Conservation (phyloP, 257 asterid genomes). For the Jaltomata sinuosa region DNA sequence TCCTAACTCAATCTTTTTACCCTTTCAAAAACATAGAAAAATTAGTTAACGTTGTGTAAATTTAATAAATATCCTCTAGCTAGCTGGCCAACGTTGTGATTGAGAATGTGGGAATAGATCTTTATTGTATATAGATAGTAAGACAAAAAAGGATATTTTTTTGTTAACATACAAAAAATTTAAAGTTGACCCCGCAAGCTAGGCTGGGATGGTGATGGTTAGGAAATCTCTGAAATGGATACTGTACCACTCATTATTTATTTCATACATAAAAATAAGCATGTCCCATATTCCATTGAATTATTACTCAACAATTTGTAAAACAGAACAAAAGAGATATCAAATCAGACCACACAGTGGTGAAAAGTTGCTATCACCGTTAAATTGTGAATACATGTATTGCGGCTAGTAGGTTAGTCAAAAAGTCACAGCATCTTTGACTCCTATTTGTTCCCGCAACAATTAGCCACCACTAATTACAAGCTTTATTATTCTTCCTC, state of each 20-base stretch:
- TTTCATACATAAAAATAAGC: not conserved
- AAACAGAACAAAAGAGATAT: not conserved
- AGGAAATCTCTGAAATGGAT: not conserved
- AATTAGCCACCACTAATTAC: not conserved
- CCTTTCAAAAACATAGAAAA: not conserved
- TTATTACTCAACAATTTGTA: not conserved
- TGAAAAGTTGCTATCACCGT: not conserved
- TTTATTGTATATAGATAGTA: not conserved
- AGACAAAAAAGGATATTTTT: not conserved
- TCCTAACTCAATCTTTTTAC: not conserved
- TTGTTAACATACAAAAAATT: not conserved
- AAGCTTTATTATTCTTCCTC: not conserved
- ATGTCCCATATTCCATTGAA: not conserved
- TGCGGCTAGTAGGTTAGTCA: not conserved
- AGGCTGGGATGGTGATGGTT: constrained; percentile 8
- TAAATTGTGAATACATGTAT: not conserved
- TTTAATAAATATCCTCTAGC: not conserved
- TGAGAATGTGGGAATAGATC: not conserved
- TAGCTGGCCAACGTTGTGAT: not conserved
- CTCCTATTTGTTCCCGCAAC: not conserved
- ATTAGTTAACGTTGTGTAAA: not conserved
- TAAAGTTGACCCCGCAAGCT: constrained; percentile 8
- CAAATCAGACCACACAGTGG: not conserved
- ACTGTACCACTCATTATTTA: not conserved
- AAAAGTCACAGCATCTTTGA: not conserved